Percentiles rank a stretch among this genome's conserved stretches.
Conservation (phyloP, 441 rosid species). For the Capsella rubella region DNA sequence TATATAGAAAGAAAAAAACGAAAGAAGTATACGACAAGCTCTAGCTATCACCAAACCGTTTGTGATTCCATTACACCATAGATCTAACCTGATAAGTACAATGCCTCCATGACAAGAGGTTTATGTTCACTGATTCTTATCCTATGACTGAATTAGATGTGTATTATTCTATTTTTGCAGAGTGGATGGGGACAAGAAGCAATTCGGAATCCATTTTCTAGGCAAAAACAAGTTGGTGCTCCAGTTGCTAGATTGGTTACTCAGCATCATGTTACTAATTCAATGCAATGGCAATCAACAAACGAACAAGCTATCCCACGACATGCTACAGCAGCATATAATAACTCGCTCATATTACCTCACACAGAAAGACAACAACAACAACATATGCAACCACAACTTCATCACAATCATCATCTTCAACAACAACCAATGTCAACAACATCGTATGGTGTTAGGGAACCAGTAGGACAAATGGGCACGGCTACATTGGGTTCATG, state of each 20-base stretch:
- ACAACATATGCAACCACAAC: conserved; percentile 39
- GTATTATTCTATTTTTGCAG: conserved; percentile 57
- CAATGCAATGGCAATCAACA: conserved; percentile 50
- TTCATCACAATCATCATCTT: conserved; percentile 20
- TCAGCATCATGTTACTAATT: conserved; percentile 37
- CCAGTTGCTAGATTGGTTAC: conserved; percentile 42
- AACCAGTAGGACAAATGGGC: conserved; percentile 49
- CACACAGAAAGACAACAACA: conserved; percentile 48
- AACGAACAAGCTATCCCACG: conserved; percentile 47
- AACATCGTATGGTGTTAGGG: conserved; percentile 52
- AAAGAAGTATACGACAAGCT: conserved; percentile 5
- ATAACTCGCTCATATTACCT: conserved; percentile 42
- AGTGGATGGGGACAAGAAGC: conserved; percentile 71
- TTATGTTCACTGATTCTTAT: conserved; percentile 11
- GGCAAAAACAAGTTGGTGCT: conserved; percentile 52
- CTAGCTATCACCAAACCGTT: neutral
- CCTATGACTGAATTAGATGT: conserved; percentile 6
- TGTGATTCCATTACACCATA: conserved; percentile 10
- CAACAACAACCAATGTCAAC: conserved; percentile 43
- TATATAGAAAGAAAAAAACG: neutral
- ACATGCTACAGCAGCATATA: conserved; percentile 49
- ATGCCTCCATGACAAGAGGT: neutral
- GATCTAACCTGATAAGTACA: conserved; percentile 5
- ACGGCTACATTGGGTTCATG: conserved; percentile 52
- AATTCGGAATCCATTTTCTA: conserved; percentile 74